Base-by-base conservation (phyloP, 805 yeast genomes). In the Candida dendrica region DNA sequence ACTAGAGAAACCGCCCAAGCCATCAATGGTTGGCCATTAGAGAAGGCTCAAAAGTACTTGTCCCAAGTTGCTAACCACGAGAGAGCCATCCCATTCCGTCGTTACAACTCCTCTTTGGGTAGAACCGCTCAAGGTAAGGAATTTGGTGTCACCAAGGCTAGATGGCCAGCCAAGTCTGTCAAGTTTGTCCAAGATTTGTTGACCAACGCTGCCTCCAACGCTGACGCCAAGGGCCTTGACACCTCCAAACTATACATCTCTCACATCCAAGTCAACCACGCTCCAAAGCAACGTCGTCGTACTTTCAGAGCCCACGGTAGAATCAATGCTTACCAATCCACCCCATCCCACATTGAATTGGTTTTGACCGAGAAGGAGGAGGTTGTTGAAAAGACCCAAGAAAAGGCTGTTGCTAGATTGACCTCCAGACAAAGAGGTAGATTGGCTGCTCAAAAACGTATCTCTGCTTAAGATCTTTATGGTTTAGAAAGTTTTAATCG, bases 221-320 rank as follows among this genome's bases (percentile, higher is more conserved):
- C 98, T 72, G 98, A 90, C 72, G 81, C 95, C 63, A 93, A 93
- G 82, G 98, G 98, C 66, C 88, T 93, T 75, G 97, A 93, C 72
- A 80, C 85, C 63, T 79, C 95, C 63, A 87, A 85, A 72, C 85
- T 93, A 70, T 84, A 84, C 76, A 81, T 93, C 67, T 83, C 95
- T 61, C 98, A 93, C 86, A 91, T 93, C 71, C 98, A 93, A 81
- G 98, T 91, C 68, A 93, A 93, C 95, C 96, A 89, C 74, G 98
- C 98, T 66, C 98, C 99, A 77, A 89, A 89, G 79, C 95, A 88
- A 79, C 93, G 98, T 83, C 91, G 99, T 81, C 89, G 99, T 80
- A 93, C 98, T 68, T 93, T 79, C 96, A 90, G 99, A 84, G 99
- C 99, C 65, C 98, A 91, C 84, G 99, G 99, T 86, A 93, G 98